Percentiles rank a stretch among this genome's conserved stretches.
Conservation (phyloP, 2,329 filamentous ascomycete species). For the Ophiostoma ips region DNA sequence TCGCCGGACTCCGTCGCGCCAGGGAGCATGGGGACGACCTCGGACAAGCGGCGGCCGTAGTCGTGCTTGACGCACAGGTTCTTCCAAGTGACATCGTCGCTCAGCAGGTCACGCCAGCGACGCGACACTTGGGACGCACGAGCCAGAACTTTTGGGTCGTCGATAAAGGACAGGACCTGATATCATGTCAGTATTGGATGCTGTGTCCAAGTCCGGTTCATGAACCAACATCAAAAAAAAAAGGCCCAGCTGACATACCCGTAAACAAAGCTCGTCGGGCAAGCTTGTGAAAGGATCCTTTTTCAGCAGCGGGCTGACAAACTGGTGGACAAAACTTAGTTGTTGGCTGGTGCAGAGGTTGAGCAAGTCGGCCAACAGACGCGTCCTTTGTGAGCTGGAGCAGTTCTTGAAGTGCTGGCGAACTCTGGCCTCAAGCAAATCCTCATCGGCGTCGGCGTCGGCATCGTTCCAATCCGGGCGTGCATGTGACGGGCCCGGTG, state of each 20-base stretch:
- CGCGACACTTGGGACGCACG: constrained; percentile 92
- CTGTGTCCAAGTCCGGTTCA: too few species aligned
- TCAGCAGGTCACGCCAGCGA: constrained; percentile 83
- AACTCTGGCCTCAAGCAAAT: constrained; percentile 67
- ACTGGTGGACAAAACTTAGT: constrained; percentile 89
- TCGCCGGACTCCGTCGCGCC: constrained; percentile 6
- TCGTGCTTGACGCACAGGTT: constrained; percentile 92
- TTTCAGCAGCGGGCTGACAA: constrained; percentile 85
- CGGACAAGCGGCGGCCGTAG: constrained; percentile 51
- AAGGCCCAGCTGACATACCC: constrained; percentile 39
- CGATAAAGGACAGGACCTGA: constrained; percentile 88
- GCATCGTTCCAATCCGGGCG: constrained; percentile 63
- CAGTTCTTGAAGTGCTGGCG: constrained; percentile 68
- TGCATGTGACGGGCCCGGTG: constrained; percentile 45
- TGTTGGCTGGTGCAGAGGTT: constrained; percentile 92
- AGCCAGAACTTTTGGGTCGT: constrained; percentile 87
- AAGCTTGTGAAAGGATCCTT: constrained; percentile 91
- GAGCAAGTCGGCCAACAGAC: constrained; percentile 73
- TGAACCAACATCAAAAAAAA: too few species aligned
- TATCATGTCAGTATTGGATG: neutral
- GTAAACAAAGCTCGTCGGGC: constrained; percentile 82
- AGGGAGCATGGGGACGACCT: constrained; percentile 25
- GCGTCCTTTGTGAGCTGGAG: constrained; percentile 60
- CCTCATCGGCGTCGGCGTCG: constrained; percentile 64
- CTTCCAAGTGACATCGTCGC: constrained; percentile 97